phyloP scores from a whole-genome alignment of 352 stramenopile species.

The Globisporangium okanoganense region DNA sequence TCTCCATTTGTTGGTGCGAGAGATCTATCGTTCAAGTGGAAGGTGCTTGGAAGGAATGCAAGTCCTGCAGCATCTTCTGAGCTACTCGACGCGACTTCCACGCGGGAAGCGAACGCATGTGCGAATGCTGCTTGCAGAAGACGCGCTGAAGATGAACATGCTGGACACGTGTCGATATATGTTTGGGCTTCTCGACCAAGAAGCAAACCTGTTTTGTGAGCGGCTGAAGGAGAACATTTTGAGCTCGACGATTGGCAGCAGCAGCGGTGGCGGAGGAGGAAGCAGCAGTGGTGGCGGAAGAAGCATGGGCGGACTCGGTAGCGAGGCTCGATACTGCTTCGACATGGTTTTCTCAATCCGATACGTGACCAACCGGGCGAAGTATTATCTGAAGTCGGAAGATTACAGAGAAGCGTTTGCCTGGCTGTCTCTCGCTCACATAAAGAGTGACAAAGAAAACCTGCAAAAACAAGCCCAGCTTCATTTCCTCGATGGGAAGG shows the following conservation, averaged over 20 bases:
- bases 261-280: constrained; percentile 47
- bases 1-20: constrained; percentile 76
- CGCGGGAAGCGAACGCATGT: constrained; percentile 77
- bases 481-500: constrained; percentile 59
- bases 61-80: constrained; percentile 74
- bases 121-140: constrained; percentile 76
- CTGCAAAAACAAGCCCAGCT: constrained; percentile 62
- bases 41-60: constrained; percentile 76
- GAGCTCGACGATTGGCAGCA: constrained; percentile 15
- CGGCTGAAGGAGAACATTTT: constrained; percentile 60
- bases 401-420: constrained; percentile 58
- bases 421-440: constrained; percentile 72
- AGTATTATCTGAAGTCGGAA: constrained; percentile 51
- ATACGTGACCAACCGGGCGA: constrained; percentile 65
- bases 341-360: constrained; percentile 77
- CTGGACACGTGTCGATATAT: constrained; percentile 74
- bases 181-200: constrained; percentile 67
- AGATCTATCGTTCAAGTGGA: constrained; percentile 75
- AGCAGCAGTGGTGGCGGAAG: constrained; percentile 53
- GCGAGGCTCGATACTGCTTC: constrained; percentile 72
- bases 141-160: constrained; percentile 68
- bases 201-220: constrained; percentile 75
- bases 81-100: constrained; percentile 64
- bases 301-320: constrained; percentile 65
- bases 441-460: constrained; percentile 76